A percentile compares a stretch with the other conserved stretches of the same genome.
phyloP scores from a whole-genome alignment of 192 early-diverging fungal species.

The Powellomyces hirtus region DNA sequence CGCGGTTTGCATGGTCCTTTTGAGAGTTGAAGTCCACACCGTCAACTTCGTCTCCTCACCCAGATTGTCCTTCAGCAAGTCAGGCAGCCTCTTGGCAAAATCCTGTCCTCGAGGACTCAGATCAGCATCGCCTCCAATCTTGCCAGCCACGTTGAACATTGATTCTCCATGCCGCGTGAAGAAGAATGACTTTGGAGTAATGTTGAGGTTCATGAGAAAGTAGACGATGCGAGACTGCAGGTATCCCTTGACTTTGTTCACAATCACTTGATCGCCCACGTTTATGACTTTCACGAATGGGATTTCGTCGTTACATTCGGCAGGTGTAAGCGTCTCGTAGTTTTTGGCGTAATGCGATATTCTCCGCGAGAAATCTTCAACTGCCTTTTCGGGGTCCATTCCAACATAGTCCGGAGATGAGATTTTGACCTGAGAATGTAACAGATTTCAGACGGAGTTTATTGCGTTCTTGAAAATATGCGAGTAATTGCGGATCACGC shows the following conservation, averaged over 20 bases:
- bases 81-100: conserved; percentile 84
- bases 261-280: conserved; percentile 80
- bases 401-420: conserved; percentile 90
- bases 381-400: conserved; percentile 82
- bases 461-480: background rate
- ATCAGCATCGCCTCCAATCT: conserved; percentile 92
- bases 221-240: conserved; percentile 96
- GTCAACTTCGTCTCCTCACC: conserved; percentile 49
- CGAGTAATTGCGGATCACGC: background rate
- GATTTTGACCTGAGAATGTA: conserved; percentile 67
- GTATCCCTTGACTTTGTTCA: conserved; percentile 94
- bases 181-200: conserved; percentile 88
- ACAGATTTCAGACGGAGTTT: background rate
- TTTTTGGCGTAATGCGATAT: conserved; percentile 89
- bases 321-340: conserved; percentile 80
- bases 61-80: conserved; percentile 72
- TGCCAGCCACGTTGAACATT: conserved; percentile 86
- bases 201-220: conserved; percentile 99
- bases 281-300: conserved; percentile 96
- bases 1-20: conserved; percentile 89
- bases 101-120: conserved; percentile 81
- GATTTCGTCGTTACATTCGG: conserved; percentile 50
- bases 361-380: conserved; percentile 84
- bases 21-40: conserved; percentile 96
- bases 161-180: conserved; percentile 84